These are phyloP conservation scores for Lagerstroemia speciosa DNA, from an alignment of 345 rosid species.

Conservation along the genomic window DNA sequence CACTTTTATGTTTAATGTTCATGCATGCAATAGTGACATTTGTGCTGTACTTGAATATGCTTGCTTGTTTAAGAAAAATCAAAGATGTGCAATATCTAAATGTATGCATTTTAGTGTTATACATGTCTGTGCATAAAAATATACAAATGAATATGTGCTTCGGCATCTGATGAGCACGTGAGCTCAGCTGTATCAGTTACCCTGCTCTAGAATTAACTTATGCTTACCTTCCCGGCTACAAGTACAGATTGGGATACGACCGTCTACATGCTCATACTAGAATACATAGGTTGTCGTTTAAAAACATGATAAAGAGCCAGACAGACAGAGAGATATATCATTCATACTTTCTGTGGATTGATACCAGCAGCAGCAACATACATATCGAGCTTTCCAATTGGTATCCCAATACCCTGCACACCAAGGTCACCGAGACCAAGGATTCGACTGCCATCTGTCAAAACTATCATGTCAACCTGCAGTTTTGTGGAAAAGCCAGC, in stretches of 20 bases:
- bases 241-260: not conserved
- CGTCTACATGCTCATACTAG: not conserved
- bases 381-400: slow-evolving; percentile 97
- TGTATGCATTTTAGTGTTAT: not conserved
- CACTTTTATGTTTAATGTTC: not conserved
- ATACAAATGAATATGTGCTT: not conserved
- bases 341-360: slow-evolving; percentile 82
- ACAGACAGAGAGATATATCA: slow-evolving; percentile 2
- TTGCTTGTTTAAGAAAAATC: not conserved
- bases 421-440: slow-evolving; percentile 99
- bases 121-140: not conserved
- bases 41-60: not conserved
- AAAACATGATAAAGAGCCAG: not conserved
- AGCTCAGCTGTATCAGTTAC: not conserved
- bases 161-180: not conserved
- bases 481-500: slow-evolving; percentile 8
- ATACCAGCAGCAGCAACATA: slow-evolving; percentile 98
- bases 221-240: not conserved
- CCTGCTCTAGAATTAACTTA: not conserved
- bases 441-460: slow-evolving; percentile 94
- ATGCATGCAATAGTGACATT: not conserved
- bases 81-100: not conserved
- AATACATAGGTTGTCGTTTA: not conserved
- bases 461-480: slow-evolving; percentile 98
- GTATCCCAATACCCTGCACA: slow-evolving; percentile 95